Conservation (phyloP, 257 asterid genomes). For the Primulina eburnea region DNA sequence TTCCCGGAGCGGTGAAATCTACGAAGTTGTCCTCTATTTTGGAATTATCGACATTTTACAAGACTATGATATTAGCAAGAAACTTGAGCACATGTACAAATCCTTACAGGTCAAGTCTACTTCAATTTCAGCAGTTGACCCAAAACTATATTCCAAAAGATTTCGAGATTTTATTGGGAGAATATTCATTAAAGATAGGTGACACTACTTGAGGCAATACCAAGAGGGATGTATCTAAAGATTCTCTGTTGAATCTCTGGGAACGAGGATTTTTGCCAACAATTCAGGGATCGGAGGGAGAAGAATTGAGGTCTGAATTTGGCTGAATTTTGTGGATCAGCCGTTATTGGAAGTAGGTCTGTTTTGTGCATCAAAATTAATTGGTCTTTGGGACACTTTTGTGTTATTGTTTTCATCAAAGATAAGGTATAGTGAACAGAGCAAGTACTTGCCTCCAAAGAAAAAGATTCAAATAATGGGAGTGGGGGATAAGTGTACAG, state of each 20-base stretch:
- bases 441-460: constrained; percentile 26
- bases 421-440: constrained; percentile 25
- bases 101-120: constrained; percentile 66
- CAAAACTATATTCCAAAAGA: constrained; percentile 66
- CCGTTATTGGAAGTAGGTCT: neutral
- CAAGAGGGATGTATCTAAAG: neutral
- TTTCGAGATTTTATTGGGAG: constrained; percentile 66
- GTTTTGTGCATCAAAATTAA: constrained; percentile 21
- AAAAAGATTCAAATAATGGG: constrained; percentile 24
- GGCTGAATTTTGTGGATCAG: constrained; percentile 31
- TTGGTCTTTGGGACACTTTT: constrained; percentile 16
- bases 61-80: constrained; percentile 77
- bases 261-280: neutral
- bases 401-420: constrained; percentile 27
- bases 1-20: constrained; percentile 44
- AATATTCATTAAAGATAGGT: constrained; percentile 59
- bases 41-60: constrained; percentile 82
- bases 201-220: constrained; percentile 9
- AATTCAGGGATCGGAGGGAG: neutral
- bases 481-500: constrained; percentile 40
- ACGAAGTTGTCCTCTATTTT: constrained; percentile 68
- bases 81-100: constrained; percentile 74
- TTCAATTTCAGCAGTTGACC: constrained; percentile 80
- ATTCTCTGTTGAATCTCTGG: constrained; percentile 14
- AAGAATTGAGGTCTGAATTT: neutral